These are phyloP conservation scores for Combretum micranthum DNA, from an alignment of 345 rosid genomes.

Conservation along the genomic window DNA sequence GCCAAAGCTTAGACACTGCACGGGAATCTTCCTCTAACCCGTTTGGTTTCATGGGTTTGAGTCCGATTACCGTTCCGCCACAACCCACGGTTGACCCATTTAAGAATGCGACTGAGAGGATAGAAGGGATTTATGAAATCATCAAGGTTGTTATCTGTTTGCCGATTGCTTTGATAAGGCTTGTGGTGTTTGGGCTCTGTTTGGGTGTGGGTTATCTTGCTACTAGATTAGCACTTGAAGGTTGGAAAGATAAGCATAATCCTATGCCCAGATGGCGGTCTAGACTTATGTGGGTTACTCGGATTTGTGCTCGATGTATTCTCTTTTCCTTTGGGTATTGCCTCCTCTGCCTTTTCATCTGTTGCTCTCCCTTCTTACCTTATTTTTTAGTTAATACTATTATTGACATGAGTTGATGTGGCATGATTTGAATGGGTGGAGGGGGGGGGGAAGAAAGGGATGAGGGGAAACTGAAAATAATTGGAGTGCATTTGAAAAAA, in stretches of 20 bases:
- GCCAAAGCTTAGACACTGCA: conserved; percentile 4
- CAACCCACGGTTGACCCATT: conserved; percentile 68
- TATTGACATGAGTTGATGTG: no score
- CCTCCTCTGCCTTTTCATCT: no score
- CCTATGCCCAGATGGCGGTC: conserved; percentile 91
- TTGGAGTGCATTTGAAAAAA: no score
- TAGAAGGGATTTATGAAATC: conserved; percentile 65
- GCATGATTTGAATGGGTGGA: no score
- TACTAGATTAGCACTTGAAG: conserved; percentile 63
- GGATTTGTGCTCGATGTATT: conserved; percentile 62
- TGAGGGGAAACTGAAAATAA: no score
- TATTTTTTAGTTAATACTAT: no score
- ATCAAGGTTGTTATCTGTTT: conserved; percentile 58
- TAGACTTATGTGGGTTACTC: conserved; percentile 84
- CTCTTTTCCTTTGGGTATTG: conserved; percentile 93
- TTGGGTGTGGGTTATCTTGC: conserved; percentile 60
- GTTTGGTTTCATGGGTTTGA: conserved; percentile 48
- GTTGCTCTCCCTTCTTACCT: no score
- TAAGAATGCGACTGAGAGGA: conserved; percentile 43
- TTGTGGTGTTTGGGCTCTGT: conserved; percentile 57
- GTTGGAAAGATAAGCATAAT: conserved; percentile 81
- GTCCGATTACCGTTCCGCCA: conserved; percentile 38
- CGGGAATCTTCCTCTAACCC: conserved; percentile 32
- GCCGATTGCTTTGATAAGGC: conserved; percentile 57
- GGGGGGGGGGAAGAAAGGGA: no score